Evolutionary conservation across 192 early-diverging fungal genomes (phyloP).

Genomic region (Piromyces sp.): DNA sequence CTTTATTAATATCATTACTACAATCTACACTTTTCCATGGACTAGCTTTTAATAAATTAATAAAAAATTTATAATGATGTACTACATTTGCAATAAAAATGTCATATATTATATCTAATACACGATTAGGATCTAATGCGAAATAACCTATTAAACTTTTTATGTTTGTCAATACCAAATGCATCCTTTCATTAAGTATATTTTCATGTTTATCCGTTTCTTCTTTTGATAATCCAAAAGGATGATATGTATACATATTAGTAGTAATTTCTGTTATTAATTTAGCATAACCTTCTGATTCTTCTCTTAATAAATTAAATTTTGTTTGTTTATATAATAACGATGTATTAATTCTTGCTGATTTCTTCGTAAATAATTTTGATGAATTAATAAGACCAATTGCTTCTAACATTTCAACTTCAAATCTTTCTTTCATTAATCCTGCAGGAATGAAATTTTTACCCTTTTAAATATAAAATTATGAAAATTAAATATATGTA

Average conservation of each 20-base stretch:
- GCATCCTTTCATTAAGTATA: constrained; percentile 1
- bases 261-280: constrained; percentile 38
- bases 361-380: constrained; percentile 1
- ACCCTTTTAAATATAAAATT: not conserved
- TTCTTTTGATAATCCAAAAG: constrained; percentile 1
- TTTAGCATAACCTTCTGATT: constrained; percentile 63
- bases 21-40: constrained; percentile 9
- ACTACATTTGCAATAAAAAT: constrained; percentile 51
- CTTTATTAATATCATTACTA: not conserved
- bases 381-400: constrained; percentile 25
- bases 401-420: constrained; percentile 26
- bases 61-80: constrained; percentile 49
- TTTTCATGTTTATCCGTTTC: constrained; percentile 3
- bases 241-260: constrained; percentile 9
- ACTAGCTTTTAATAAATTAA: constrained; percentile 33
- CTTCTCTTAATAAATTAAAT: constrained; percentile 66
- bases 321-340: constrained; percentile 56
- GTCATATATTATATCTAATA: constrained; percentile 58
- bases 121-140: constrained; percentile 68
- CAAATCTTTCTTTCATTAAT: constrained; percentile 32
- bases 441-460: constrained; percentile 17
- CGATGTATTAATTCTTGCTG: not conserved
- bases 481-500: no score
- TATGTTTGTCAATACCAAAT: constrained; percentile 23
- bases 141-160: constrained; percentile 48